These are phyloP conservation scores for Phytopythium aichiense DNA, from an alignment of 352 stramenopile species.

Conservation along the genomic window DNA sequence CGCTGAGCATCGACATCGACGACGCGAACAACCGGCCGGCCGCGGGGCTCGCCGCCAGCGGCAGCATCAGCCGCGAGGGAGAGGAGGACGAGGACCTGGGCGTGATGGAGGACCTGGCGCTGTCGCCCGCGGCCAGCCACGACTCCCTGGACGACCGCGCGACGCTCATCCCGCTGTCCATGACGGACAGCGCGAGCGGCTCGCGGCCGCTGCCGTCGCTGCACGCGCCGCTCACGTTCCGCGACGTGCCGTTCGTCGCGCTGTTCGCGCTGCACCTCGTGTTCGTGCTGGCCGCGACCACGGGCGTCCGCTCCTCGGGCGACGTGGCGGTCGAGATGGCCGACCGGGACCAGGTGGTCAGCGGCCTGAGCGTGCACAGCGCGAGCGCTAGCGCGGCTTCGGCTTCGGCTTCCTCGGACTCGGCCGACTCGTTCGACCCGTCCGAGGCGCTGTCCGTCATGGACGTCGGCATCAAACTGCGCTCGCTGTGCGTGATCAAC, in stretches of 20 bases:
- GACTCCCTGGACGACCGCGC: constrained; percentile 27
- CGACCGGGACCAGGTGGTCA: constrained; percentile 24
- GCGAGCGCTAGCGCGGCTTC: background rate
- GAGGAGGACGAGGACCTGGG: constrained; percentile 7
- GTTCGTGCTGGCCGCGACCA: constrained; percentile 41
- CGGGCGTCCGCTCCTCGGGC: constrained; percentile 34
- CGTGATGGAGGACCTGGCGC: constrained; percentile 53
- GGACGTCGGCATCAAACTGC: constrained; percentile 50
- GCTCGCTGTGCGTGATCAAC: constrained; percentile 66
- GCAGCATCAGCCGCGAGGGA: background rate
- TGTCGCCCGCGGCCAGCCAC: constrained; percentile 32
- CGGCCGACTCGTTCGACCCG: constrained; percentile 16
- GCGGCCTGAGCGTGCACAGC: constrained; percentile 8
- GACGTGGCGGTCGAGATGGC: constrained; percentile 13
- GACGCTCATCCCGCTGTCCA: constrained; percentile 62
- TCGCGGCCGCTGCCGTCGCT: constrained; percentile 60
- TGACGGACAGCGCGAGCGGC: constrained; percentile 58
- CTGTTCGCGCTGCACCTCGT: constrained; percentile 51
- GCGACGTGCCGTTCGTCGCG: constrained; percentile 49
- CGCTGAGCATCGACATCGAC: constrained; percentile 35
- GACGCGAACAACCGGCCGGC: constrained; percentile 28
- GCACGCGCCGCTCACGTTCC: constrained; percentile 50
- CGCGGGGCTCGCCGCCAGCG: background rate
- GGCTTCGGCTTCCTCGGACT: background rate
- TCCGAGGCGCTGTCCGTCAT: constrained; percentile 24